Conservation (phyloP, 768 basidiomycete species). For the Symmetrospora coprosmae region DNA sequence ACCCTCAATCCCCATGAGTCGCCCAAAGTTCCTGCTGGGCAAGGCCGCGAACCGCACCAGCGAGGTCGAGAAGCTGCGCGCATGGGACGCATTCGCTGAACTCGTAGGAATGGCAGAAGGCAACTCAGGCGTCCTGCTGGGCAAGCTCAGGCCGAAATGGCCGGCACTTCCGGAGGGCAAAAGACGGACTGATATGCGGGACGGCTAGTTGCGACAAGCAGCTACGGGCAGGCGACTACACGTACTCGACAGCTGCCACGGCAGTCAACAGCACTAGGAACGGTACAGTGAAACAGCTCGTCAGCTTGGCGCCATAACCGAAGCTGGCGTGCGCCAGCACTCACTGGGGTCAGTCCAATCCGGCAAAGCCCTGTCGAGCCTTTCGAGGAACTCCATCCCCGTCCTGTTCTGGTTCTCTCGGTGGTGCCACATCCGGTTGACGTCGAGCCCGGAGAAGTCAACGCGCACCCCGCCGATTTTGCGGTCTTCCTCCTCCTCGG, state of each 20-base stretch:
- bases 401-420: constrained; percentile 37
- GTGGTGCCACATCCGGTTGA: constrained; percentile 72
- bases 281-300: not conserved
- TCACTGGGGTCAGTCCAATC: constrained; percentile 44
- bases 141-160: constrained; percentile 9
- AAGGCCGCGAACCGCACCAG: not conserved
- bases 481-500: constrained; percentile 20
- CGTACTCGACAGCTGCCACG: not conserved
- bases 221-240: not conserved
- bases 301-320: not conserved
- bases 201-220: not conserved
- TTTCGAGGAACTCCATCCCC: constrained; percentile 58
- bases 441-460: constrained; percentile 56
- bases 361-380: constrained; percentile 61
- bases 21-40: not conserved
- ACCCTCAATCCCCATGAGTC: not conserved
- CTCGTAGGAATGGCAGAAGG: constrained; percentile 17
- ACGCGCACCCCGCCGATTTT: constrained; percentile 42
- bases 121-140: not conserved
- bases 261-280: constrained; percentile 14
- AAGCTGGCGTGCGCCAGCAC: constrained; percentile 20
- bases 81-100: constrained; percentile 4
- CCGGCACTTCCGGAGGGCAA: no score
- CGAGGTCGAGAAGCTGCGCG: constrained; percentile 3
- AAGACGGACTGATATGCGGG: no score